Evolutionary conservation across 345 rosid species (phyloP).

Genomic region (Anacardium occidentale): DNA sequence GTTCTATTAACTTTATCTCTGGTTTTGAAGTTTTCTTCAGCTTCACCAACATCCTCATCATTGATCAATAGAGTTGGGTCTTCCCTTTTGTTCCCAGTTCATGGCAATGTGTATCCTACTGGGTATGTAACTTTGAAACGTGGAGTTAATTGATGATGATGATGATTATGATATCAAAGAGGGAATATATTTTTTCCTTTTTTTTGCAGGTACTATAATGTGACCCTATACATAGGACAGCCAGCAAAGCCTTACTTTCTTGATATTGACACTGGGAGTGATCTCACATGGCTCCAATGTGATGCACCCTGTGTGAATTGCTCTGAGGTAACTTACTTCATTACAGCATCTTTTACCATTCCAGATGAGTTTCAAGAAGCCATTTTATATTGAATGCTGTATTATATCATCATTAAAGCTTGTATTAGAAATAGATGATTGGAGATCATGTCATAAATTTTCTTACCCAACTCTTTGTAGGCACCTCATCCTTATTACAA

Average conservation of each 20-base stretch:
- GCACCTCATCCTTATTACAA: conserved; percentile 86
- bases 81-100: conserved; percentile 46
- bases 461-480: conserved; percentile 35
- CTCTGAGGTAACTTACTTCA: conserved; percentile 38
- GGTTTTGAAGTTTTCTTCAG: conserved; percentile 19
- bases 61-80: conserved; percentile 36
- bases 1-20: neutral
- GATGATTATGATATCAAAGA: neutral
- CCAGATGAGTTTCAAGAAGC: neutral
- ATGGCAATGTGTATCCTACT: conserved; percentile 57
- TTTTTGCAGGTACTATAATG: conserved; percentile 63
- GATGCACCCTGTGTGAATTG: conserved; percentile 76
- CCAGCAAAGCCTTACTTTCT: conserved; percentile 87
- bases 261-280: conserved; percentile 93
- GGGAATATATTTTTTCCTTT: neutral
- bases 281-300: conserved; percentile 98
- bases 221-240: conserved; percentile 69
- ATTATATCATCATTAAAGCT: neutral
- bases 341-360: neutral
- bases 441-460: neutral
- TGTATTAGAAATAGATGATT: too few relatives aligned
- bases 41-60: conserved; percentile 22
- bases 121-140: conserved; percentile 25
- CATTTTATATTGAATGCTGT: neutral
- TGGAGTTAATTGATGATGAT: neutral